Evolutionary conservation across 192 early-diverging fungal genomes (phyloP), one percentile per base, ranked within the genome.

Genomic region (Linnemannia zychae): DNA sequence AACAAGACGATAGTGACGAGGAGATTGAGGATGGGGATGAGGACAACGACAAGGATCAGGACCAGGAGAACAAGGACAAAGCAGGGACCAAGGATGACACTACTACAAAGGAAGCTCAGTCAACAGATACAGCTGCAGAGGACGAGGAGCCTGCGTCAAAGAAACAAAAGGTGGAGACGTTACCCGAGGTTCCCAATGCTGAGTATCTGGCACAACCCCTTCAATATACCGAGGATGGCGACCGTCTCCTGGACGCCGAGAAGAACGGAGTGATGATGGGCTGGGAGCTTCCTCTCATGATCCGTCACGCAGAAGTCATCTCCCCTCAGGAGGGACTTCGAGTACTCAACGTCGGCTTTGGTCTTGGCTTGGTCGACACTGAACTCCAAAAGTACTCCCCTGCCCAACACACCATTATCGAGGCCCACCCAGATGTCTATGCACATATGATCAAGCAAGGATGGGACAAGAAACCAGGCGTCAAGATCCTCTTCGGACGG

Each of bases 211-310:
- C 89, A 34, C 93, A 94, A 66, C 92, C 92, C 24, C 91, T 99
- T 3, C 93, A 91, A 57, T 99, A 96, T 79, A 91, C 92, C 9
- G 81, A 91, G 49, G 93, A 94, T 46, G 96, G 95, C 31, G 94
- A 93, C 63, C 91, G 90, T 52, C 84, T 99, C 22, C 78, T 98
- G 75, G 98, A 99, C 79, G 92, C 89, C 7, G 94, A 97, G 68
- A 92, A 92, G 44, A 96, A 99, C 88, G 97, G 93, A 63, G 97
- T 99, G 3, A 98, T 98, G 97, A 99, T 99, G 98, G 96, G 94
- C 63, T 99, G 98, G 98, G 98, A 99, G 81, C 87, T 91, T 7
- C 97, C 97, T 31, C 81, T 99, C 71, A 99, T 99, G 98, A 90
- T 92, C 36, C 91, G 92, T 15, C 97, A 98, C 79, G 96, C 96